phyloP scores from a whole-genome alignment of 2,329 filamentous ascomycete genomes.

The Penicillium sp. region DNA sequence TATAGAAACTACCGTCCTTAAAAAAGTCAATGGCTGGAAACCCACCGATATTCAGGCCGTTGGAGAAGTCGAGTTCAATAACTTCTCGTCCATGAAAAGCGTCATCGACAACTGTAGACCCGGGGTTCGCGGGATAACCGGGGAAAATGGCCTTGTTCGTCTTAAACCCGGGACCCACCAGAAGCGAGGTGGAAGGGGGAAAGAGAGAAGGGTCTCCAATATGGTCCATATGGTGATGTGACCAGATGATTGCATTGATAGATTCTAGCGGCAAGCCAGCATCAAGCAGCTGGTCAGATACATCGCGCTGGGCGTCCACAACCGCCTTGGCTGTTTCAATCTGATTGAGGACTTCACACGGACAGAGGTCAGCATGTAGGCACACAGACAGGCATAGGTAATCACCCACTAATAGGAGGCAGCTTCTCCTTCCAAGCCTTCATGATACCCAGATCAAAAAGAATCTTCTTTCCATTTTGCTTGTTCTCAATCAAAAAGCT shows the following conservation, averaged over 20 bases:
- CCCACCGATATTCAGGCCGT: slow-evolving; percentile 23
- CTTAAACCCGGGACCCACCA: slow-evolving; percentile 23
- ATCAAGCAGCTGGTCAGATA: slow-evolving; percentile 23
- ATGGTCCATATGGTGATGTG: slow-evolving; percentile 30
- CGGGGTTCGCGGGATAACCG: slow-evolving; percentile 20
- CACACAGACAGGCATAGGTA: slow-evolving; percentile 17
- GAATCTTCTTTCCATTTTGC: slow-evolving; percentile 14
- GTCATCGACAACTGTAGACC: slow-evolving; percentile 18
- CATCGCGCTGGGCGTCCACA: slow-evolving; percentile 17
- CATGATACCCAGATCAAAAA: slow-evolving; percentile 32
- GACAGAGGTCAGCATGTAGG: not conserved
- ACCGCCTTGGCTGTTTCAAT: not conserved
- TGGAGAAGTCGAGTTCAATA: slow-evolving; percentile 18
- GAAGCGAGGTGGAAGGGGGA: slow-evolving; percentile 20
- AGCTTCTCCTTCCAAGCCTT: slow-evolving; percentile 26
- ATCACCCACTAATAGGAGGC: slow-evolving; percentile 18
- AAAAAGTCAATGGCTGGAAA: slow-evolving; percentile 49
- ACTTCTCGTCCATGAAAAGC: slow-evolving; percentile 17
- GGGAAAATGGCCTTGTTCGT: slow-evolving; percentile 15
- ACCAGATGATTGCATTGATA: slow-evolving; percentile 26
- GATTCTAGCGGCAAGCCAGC: slow-evolving; percentile 15
- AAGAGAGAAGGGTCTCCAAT: slow-evolving; percentile 24
- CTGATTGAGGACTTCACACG: not conserved
- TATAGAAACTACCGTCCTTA: slow-evolving; percentile 54
- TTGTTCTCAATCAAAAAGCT: slow-evolving; percentile 11